Conservation (phyloP, 352 stramenopile genomes). For the Phytophthora cajani region DNA sequence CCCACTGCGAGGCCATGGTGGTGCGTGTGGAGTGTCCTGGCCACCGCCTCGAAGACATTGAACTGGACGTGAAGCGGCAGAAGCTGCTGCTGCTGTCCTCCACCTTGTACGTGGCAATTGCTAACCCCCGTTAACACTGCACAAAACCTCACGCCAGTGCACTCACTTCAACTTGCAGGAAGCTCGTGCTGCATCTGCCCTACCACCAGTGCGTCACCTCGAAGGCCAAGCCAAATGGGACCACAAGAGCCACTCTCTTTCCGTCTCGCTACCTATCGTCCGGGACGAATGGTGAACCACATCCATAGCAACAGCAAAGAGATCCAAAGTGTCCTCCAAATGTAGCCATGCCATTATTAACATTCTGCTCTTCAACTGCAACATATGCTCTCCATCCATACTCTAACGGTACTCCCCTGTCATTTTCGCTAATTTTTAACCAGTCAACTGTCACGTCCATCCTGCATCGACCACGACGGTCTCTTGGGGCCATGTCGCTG, state of each 20-base stretch:
- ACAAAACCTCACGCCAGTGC: not conserved
- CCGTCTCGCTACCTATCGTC: conserved; percentile 76
- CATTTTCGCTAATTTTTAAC: conserved; percentile 14
- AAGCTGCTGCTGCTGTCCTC: conserved; percentile 76
- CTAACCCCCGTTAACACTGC: not conserved
- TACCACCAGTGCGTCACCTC: conserved; percentile 72
- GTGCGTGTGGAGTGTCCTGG: conserved; percentile 73
- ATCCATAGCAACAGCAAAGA: not conserved
- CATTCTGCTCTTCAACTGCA: conserved; percentile 8
- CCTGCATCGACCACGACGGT: not conserved
- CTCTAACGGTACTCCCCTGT: not conserved
- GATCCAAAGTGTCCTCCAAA: not conserved
- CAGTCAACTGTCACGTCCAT: conserved; percentile 17
- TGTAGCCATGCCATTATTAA: conserved; percentile 11
- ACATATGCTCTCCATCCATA: not conserved
- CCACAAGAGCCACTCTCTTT: conserved; percentile 49
- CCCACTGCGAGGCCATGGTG: conserved; percentile 83
- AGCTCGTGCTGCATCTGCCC: conserved; percentile 76
- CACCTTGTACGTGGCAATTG: conserved; percentile 46
- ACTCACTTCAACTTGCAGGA: conserved; percentile 41
- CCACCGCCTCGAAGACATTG: conserved; percentile 75
- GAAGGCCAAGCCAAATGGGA: conserved; percentile 83
- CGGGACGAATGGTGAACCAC: conserved; percentile 69
- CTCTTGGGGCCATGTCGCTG: conserved; percentile 51
- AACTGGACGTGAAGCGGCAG: conserved; percentile 82